Conservation (phyloP, 1,284 basidiomycete genomes). For the Tylopilus orsonianus region DNA sequence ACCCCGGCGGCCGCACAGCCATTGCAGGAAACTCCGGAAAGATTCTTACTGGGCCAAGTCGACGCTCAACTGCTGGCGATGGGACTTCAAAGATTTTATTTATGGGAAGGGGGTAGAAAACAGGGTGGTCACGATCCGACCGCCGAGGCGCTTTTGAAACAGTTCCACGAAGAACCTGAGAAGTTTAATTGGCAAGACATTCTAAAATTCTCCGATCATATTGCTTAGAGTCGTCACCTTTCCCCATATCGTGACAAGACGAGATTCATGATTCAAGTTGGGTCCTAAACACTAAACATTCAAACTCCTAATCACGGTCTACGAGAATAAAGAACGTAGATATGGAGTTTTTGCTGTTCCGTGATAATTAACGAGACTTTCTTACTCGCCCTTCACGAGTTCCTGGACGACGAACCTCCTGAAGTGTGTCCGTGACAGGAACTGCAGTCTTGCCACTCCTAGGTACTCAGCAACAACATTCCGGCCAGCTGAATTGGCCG, state of each 20-base stretch:
- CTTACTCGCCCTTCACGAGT: conserved; percentile 49
- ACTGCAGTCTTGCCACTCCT: conserved; percentile 53
- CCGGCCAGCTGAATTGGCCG: conserved; percentile 48
- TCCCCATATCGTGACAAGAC: background rate
- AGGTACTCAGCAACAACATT: conserved; percentile 58
- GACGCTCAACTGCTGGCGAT: conserved; percentile 82
- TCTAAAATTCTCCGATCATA: conserved; percentile 45
- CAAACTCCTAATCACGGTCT: background rate
- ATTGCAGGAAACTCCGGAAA: conserved; percentile 25
- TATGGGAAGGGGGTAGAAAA: conserved; percentile 51
- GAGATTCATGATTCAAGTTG: background rate
- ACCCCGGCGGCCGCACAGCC: conserved; percentile 31
- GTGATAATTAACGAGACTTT: conserved; percentile 22
- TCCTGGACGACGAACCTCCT: conserved; percentile 59
- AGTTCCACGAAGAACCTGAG: conserved; percentile 72
- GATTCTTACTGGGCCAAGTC: conserved; percentile 70
- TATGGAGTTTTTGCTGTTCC: background rate
- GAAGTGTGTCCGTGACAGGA: conserved; percentile 54
- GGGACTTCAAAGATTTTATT: conserved; percentile 81
- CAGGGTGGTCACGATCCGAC: conserved; percentile 18
- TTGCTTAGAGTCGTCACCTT: conserved; percentile 10
- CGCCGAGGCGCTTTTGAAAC: conserved; percentile 52
- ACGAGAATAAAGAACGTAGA: background rate
- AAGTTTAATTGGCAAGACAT: conserved; percentile 77
- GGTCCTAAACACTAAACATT: background rate